Conservation (phyloP, 1,284 basidiomycete species). For the Cutaneotrichosporon curvatum region DNA sequence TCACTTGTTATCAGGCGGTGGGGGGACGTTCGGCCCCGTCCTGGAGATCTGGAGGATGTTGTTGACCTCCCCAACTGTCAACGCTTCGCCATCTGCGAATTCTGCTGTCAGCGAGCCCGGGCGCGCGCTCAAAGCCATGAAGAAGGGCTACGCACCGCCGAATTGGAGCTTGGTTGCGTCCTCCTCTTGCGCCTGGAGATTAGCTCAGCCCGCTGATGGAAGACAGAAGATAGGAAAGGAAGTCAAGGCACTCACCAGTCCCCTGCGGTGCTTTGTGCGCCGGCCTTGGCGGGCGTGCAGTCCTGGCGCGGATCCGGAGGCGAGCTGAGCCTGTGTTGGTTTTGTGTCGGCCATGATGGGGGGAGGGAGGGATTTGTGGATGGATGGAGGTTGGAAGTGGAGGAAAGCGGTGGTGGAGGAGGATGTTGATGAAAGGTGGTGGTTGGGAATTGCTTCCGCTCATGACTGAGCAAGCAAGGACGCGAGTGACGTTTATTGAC, state of each 20-base stretch:
- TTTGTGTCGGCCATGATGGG: conserved; percentile 28
- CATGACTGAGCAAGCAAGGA: no score
- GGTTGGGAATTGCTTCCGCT: neutral
- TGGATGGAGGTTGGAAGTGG: no score
- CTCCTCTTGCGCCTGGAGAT: conserved; percentile 31
- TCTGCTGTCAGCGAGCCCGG: conserved; percentile 18
- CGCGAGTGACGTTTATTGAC: no score
- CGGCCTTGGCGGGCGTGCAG: neutral
- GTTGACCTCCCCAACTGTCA: conserved; percentile 38
- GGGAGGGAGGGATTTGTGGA: no score
- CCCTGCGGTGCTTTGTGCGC: conserved; percentile 2
- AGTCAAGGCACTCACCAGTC: neutral
- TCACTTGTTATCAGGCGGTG: conserved; percentile 41
- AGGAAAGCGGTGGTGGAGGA: neutral
- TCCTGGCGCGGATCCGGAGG: neutral
- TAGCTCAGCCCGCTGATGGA: neutral
- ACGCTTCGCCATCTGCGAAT: conserved; percentile 37
- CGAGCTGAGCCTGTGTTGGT: conserved; percentile 14
- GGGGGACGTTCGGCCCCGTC: conserved; percentile 27
- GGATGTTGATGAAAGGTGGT: neutral
- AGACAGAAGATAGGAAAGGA: no score
- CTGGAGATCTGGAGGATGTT: conserved; percentile 27
- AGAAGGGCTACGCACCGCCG: conserved; percentile 25
- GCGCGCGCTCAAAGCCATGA: no score
- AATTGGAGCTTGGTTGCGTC: conserved; percentile 45